Base-by-base conservation (phyloP, 2,329 filamentous ascomycete species). In the Thielaviopsis populi region DNA sequence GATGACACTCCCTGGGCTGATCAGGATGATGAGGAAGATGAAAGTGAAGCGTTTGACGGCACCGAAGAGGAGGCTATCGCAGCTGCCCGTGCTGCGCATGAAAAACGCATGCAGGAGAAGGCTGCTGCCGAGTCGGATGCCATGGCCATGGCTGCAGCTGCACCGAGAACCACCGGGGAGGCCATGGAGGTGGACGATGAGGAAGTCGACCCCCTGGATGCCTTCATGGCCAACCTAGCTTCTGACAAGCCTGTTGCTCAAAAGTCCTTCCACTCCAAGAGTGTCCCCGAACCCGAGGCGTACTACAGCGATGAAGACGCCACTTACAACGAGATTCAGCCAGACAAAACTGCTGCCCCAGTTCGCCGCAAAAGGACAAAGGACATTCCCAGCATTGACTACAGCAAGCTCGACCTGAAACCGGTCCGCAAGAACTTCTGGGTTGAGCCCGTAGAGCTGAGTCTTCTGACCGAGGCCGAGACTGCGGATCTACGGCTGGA, bases 351-450 rank as follows among this genome's bases (percentile, higher is more conserved):
- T 81, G 59, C 72, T 82, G 50, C 80, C 78, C 61, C 79, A 84
- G 68, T 77, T 70, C 87, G 80, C 80, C 86, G 78, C 70, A 96
- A 96, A 78, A 96, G 96, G 79, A 67, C 65, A 24, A 96, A 96
- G 75, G 94, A 97, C 66, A 85, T 97, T n/a, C 91, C 91, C 0
- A 80, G 79, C 0, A 81, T 95, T 63, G 86, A 99, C 74, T 95
- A 97, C 74, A 81, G 79, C 69, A 97, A 96, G 75, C 76, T 95
- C 68, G 83, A 91, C 63, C 86, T 97, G 69, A 83, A 91, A 69
- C 83, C 87, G 2, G 91, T 99, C 72, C 83, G 92, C 67, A 96
- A 96, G 77, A 87, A 90, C 72, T 99, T 99, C 74, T 99, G 96
- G 80, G 86, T 88, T 10, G 91, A 97, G 72, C 91, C 94, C 10